phyloP scores from a whole-genome alignment of 164 flowering plant species.

The Berberis thunbergii region DNA sequence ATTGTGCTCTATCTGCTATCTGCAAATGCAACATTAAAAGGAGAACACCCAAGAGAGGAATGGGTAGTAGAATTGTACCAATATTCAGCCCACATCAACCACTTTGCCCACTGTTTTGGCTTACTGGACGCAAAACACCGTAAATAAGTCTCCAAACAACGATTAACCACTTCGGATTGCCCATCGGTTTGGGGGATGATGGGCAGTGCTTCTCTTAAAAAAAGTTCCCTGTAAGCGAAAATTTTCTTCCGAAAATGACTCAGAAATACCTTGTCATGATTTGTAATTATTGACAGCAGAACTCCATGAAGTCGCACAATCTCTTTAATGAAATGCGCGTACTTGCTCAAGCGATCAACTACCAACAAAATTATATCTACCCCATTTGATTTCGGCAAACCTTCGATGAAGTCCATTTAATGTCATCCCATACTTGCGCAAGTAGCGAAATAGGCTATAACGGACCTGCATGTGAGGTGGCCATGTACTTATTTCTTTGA shows the following conservation, averaged over 20 bases:
- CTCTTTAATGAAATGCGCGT: background rate
- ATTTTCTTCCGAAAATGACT: constrained; percentile 2
- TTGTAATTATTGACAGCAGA: constrained; percentile 2
- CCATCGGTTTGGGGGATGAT: too few relatives aligned
- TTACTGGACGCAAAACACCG: too few relatives aligned
- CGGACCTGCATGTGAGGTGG: background rate
- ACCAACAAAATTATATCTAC: background rate
- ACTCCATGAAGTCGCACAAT: constrained; percentile 3
- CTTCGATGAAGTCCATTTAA: background rate
- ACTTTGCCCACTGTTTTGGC: too few relatives aligned
- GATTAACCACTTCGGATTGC: too few relatives aligned
- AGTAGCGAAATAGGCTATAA: background rate
- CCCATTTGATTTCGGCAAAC: background rate
- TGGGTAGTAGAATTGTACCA: too few relatives aligned
- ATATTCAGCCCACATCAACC: too few relatives aligned
- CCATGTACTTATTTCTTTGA: background rate
- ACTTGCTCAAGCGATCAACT: background rate
- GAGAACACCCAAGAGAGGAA: too few relatives aligned
- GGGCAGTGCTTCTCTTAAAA: too few relatives aligned
- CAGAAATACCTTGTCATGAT: constrained; percentile 3
- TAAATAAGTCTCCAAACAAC: too few relatives aligned
- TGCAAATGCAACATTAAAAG: too few relatives aligned
- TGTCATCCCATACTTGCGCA: background rate
- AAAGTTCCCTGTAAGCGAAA: background rate
- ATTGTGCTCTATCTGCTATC: too few relatives aligned